Percentiles rank a stretch among this genome's conserved stretches.
These are phyloP conservation scores for Wallacemonas rigidus DNA, from an alignment of 208 protist genomes.

Conservation along the genomic window DNA sequence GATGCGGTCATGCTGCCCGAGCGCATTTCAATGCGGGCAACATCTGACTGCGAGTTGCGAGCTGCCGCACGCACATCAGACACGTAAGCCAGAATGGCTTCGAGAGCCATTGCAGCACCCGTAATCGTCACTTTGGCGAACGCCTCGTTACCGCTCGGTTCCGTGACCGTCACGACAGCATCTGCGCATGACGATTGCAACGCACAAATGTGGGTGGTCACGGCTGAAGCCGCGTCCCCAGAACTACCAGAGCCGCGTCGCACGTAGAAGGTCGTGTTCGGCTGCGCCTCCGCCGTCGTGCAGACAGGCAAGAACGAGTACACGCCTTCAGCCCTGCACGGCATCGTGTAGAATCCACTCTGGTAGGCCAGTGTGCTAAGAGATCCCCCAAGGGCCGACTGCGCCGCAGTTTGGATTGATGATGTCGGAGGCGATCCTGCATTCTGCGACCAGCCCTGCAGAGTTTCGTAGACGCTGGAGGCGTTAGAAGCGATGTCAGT, in stretches of 20 bases:
- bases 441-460: slow-evolving; percentile 39
- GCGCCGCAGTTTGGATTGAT: slow-evolving; percentile 14
- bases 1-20: slow-evolving; percentile 25
- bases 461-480: slow-evolving; percentile 22
- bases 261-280: slow-evolving; percentile 37
- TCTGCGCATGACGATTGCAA: slow-evolving; percentile 4
- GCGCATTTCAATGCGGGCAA: slow-evolving; percentile 25
- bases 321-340: slow-evolving; percentile 36
- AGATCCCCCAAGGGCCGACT: slow-evolving; percentile 18
- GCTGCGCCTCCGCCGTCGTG: slow-evolving; percentile 1
- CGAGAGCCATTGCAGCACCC: slow-evolving; percentile 29
- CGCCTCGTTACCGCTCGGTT: slow-evolving; percentile 1
- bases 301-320: slow-evolving; percentile 53
- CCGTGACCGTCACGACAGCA: slow-evolving; percentile 13
- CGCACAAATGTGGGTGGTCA: slow-evolving; percentile 16
- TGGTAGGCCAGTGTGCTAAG: slow-evolving; percentile 27
- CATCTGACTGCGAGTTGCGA: slow-evolving; percentile 1
- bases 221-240: not conserved
- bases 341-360: slow-evolving; percentile 33
- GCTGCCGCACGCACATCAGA: slow-evolving; percentile 32
- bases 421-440: slow-evolving; percentile 6
- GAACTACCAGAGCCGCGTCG: not conserved
- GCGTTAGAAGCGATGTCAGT: slow-evolving; percentile 20
- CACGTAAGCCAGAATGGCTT: slow-evolving; percentile 55
- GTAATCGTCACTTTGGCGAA: slow-evolving; percentile 43